Base-by-base conservation (phyloP, 2,329 filamentous ascomycete genomes). In the Hypomyces perniciosus region DNA sequence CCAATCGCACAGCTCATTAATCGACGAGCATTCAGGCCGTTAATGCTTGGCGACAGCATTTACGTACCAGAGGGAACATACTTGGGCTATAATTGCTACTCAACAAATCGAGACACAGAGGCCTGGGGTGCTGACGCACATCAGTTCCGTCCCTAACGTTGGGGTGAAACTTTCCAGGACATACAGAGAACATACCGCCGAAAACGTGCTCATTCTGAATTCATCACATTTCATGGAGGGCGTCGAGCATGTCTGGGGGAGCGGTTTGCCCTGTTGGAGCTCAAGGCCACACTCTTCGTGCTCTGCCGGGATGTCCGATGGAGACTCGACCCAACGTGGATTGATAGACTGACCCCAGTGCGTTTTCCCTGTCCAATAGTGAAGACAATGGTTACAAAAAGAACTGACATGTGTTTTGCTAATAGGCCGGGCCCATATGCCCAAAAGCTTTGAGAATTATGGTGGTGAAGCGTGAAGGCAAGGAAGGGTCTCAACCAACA, bases 1-100 rank as follows among this genome's bases (percentile, higher is more conserved):
- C 74, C 75, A 6, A 70, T 78, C 46, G 70, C 66, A 0, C 74
- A 77, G 52, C 64, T 78, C 39, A 71, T 77, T 55, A 78, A 78
- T 48, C 68, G 74, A 5, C 66, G 67, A 4, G 68, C 67, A 0
- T 54, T 57, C 38, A 48, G 41, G 12, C 44, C 59, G 4, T 54
- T 56, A 5, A 39, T 58, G 2, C 58, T 67, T 0, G 61, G 65
- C 9, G 53, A 60, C 27, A 55, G 65, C 2, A 56, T 72, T n/a
- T 49, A 58, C 2, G 61, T 72, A 10, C 67, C 68, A 1, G 55
- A 56, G 41, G 66, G 65, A 4, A 72, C 68, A 1, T 72, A 68
- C 53, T 56, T 72, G 4, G 70, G 70, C 8, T 73, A 70, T 56
- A 68, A 71, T 52, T 65, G 67, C 26, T 71, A 67, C 53, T 69